Conservation (phyloP, 1,284 basidiomycete species). For the Tilletia caries region DNA sequence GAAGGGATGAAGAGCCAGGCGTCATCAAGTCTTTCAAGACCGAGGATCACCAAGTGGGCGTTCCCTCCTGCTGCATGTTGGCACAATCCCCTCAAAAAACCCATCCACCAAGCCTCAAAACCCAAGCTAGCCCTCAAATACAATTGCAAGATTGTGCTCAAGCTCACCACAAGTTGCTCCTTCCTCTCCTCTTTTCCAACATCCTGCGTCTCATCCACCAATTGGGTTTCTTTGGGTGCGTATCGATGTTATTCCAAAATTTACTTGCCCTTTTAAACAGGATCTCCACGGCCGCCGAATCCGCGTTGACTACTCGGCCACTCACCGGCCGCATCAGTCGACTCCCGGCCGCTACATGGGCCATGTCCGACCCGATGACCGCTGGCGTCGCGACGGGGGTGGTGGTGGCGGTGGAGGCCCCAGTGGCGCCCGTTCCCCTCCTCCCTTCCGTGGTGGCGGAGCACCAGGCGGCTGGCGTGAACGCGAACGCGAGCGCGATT, state of each 20-base stretch:
- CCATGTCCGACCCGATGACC: constrained; percentile 42
- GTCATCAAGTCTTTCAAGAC: too few relatives aligned
- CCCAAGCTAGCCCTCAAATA: neutral
- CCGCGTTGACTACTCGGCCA: constrained; percentile 94
- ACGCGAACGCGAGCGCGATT: constrained; percentile 12
- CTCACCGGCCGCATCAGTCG: constrained; percentile 84
- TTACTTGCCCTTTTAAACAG: constrained; percentile 54
- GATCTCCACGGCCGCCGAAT: constrained; percentile 92
- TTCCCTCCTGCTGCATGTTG: too few relatives aligned
- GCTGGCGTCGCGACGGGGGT: constrained; percentile 11
- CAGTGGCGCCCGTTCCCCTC: neutral
- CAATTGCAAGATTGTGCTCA: neutral
- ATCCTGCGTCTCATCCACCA: neutral
- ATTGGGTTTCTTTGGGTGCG: too few relatives aligned
- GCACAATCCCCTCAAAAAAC: too few relatives aligned
- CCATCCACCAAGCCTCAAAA: too few relatives aligned
- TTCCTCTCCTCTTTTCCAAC: neutral
- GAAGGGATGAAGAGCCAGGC: neutral
- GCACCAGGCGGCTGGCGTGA: constrained; percentile 15
- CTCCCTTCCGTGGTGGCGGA: constrained; percentile 14
- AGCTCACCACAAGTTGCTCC: constrained; percentile 4
- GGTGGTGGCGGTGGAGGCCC: neutral
- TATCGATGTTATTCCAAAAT: neutral
- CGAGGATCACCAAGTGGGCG: too few relatives aligned
- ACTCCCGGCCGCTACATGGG: constrained; percentile 86